Evolutionary conservation across 345 rosid species (phyloP).

Genomic region (Eucalyptus decipiens): DNA sequence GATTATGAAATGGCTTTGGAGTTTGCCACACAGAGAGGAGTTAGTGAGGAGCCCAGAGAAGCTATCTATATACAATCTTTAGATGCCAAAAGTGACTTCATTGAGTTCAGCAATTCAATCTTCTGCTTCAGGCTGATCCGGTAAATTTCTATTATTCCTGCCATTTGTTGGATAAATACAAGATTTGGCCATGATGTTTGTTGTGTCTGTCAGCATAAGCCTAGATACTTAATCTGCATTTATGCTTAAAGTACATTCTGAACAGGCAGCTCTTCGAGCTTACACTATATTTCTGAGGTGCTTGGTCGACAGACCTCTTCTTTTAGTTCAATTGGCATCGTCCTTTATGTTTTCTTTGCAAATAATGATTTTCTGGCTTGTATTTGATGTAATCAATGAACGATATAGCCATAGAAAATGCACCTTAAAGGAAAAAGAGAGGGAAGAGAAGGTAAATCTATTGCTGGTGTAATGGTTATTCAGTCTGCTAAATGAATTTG

Average conservation of each 20-base stretch:
- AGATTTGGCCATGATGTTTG: background rate
- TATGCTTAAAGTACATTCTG: background rate
- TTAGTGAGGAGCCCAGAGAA: slow-evolving; percentile 82
- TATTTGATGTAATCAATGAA: background rate
- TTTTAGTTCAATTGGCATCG: background rate
- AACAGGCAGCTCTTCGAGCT: background rate
- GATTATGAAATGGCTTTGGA: slow-evolving; percentile 97
- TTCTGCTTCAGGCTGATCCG: slow-evolving; percentile 55
- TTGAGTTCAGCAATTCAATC: slow-evolving; percentile 40
- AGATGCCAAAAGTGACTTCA: slow-evolving; percentile 19
- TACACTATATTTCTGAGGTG: background rate
- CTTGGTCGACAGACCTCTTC: background rate
- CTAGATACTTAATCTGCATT: background rate
- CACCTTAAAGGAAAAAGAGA: background rate
- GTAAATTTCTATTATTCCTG: background rate
- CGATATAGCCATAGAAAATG: background rate
- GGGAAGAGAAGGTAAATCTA: background rate
- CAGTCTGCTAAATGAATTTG: background rate
- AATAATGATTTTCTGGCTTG: background rate
- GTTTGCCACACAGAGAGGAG: slow-evolving; percentile 91
- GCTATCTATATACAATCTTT: slow-evolving; percentile 39
- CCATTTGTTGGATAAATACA: background rate
- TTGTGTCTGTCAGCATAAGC: background rate
- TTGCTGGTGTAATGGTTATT: background rate
- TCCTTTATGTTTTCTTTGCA: background rate